These are phyloP conservation scores for Psilocybe tampanensis DNA, from an alignment of 768 basidiomycete species.

Conservation along the genomic window DNA sequence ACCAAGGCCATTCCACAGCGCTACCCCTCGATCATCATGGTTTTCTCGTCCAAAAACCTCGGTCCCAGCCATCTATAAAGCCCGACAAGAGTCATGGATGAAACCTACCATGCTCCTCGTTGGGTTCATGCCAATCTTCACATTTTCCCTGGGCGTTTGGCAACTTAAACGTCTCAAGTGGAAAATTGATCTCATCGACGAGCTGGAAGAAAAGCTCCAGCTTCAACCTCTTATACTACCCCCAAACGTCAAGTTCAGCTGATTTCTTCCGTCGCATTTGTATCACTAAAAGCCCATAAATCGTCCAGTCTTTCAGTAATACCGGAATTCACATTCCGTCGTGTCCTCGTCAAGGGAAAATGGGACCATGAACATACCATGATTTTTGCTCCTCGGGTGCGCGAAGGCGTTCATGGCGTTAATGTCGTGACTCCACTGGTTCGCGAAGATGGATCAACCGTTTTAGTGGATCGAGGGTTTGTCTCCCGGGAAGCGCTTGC, in stretches of 20 bases:
- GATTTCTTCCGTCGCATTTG: conserved; percentile 14
- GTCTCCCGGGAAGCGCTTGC: conserved; percentile 56
- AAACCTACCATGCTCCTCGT: conserved; percentile 74
- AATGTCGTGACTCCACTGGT: conserved; percentile 87
- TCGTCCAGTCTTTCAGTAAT: conserved; percentile 60
- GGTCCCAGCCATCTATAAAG: conserved; percentile 53
- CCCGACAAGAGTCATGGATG: conserved; percentile 61
- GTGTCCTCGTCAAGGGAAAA: conserved; percentile 74
- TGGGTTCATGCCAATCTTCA: conserved; percentile 87
- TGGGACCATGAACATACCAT: conserved; percentile 83
- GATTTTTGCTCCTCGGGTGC: conserved; percentile 83
- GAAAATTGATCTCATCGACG: conserved; percentile 93
- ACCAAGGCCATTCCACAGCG: conserved; percentile 23
- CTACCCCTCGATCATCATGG: conserved; percentile 19
- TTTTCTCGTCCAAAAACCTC: conserved; percentile 22
- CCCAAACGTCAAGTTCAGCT: conserved; percentile 72
- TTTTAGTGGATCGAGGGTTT: conserved; percentile 94
- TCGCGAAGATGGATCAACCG: conserved; percentile 77
- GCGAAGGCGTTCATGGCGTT: conserved; percentile 86
- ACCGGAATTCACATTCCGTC: conserved; percentile 88
- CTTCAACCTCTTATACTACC: conserved; percentile 80
- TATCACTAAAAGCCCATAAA: conserved; percentile 19
- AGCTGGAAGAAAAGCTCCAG: conserved; percentile 88
- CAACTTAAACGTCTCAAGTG: conserved; percentile 92
- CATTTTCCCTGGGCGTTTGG: conserved; percentile 90